A percentile compares a stretch with the other conserved stretches of the same genome.
Evolutionary conservation across 495 filamentous ascomycete species (phyloP).

Genomic region (Friedmanniomyces endolithicus): DNA sequence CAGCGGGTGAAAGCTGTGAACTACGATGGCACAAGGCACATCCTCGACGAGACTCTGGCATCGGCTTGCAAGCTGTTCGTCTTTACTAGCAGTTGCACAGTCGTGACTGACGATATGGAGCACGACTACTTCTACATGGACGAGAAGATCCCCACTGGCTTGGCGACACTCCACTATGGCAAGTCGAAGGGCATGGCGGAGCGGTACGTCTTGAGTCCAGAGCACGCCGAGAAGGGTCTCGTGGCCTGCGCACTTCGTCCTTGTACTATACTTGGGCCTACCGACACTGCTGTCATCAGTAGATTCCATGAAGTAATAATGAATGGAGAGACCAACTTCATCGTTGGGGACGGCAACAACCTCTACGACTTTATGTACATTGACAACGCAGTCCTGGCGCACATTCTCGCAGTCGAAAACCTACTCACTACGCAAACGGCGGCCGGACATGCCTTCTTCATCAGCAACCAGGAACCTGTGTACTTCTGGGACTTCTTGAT

Average conservation of each 20-base stretch:
- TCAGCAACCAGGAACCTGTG: slow-evolving; percentile 51
- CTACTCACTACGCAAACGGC: slow-evolving; percentile 42
- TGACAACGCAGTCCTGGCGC: slow-evolving; percentile 48
- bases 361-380: slow-evolving; percentile 52
- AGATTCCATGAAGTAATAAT: slow-evolving; percentile 45
- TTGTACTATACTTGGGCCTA: slow-evolving; percentile 45
- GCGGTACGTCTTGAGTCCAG: slow-evolving; percentile 40
- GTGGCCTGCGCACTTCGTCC: slow-evolving; percentile 45
- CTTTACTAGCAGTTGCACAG: slow-evolving; percentile 42
- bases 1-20: slow-evolving; percentile 31
- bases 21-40: slow-evolving; percentile 34
- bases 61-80: slow-evolving; percentile 32
- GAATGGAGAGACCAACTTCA: slow-evolving; percentile 43
- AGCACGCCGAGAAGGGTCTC: slow-evolving; percentile 30
- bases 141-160: slow-evolving; percentile 40
- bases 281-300: slow-evolving; percentile 42
- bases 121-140: slow-evolving; percentile 42
- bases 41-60: slow-evolving; percentile 28
- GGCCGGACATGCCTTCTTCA: slow-evolving; percentile 50
- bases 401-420: slow-evolving; percentile 50
- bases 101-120: slow-evolving; percentile 43
- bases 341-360: slow-evolving; percentile 46
- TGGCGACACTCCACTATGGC: slow-evolving; percentile 43
- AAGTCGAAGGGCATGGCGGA: slow-evolving; percentile 50
- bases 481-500: slow-evolving; percentile 49